A percentile compares a stretch with the other conserved stretches of the same genome.
Conservation (phyloP, 331 rosid genomes). For the Telfairia occidentalis region DNA sequence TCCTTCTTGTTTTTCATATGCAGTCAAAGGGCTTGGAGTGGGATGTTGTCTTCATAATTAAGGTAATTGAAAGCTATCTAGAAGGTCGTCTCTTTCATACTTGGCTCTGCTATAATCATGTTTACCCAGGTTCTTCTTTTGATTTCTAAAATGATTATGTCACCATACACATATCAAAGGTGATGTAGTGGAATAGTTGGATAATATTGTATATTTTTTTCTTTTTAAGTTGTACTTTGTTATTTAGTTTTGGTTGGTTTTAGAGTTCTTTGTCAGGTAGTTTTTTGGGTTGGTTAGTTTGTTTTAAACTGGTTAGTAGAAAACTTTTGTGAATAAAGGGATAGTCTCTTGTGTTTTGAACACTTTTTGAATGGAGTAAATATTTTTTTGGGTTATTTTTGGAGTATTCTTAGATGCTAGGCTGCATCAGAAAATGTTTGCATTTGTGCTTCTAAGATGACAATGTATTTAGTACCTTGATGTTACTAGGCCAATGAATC, state of each 20-base stretch:
- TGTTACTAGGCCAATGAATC: conserved; percentile 65
- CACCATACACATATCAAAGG: background rate
- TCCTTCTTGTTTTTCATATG: conserved; percentile 21
- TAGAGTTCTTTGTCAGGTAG: background rate
- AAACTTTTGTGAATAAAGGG: background rate
- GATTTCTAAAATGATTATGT: background rate
- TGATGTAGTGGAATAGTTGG: background rate
- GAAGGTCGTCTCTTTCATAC: background rate
- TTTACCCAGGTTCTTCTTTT: background rate
- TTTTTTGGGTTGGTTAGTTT: background rate
- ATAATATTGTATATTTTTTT: background rate
- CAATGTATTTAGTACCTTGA: conserved; percentile 18
- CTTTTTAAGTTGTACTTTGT: background rate
- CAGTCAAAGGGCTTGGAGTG: conserved; percentile 97
- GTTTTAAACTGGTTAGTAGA: background rate
- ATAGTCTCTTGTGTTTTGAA: background rate
- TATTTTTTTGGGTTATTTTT: background rate
- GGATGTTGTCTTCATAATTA: conserved; percentile 89
- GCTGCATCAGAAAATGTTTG: background rate
- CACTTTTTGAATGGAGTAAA: background rate
- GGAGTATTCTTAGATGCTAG: background rate
- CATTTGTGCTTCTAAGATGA: background rate
- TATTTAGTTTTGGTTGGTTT: background rate
- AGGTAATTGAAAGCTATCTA: conserved; percentile 40
- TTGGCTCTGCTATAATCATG: background rate